A percentile compares a stretch with the other conserved stretches of the same genome.
Evolutionary conservation across 371 early-diverging fungal species (phyloP).

Genomic region (Mucor circinelloides): DNA sequence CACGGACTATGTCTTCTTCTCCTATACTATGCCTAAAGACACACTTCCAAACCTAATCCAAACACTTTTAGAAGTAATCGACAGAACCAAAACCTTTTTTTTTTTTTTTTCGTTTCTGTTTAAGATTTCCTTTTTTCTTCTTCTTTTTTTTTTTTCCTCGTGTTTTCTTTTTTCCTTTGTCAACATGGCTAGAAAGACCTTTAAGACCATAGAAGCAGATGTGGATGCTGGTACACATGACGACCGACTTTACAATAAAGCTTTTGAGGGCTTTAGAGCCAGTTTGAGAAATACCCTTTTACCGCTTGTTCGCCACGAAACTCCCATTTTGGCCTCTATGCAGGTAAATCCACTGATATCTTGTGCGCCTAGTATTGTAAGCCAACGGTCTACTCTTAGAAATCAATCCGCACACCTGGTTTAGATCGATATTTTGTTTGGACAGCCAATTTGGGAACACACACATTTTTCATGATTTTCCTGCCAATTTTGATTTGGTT

Average conservation of each 20-base stretch:
- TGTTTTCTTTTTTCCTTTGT: neutral
- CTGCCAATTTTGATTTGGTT: slow-evolving; percentile 77
- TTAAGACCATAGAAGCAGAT: slow-evolving; percentile 40
- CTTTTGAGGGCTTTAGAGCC: slow-evolving; percentile 49
- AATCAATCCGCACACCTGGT: slow-evolving; percentile 44
- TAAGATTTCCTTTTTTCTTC: neutral
- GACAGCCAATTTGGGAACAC: slow-evolving; percentile 73
- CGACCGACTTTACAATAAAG: slow-evolving; percentile 49
- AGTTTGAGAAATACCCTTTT: slow-evolving; percentile 51
- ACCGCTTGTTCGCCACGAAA: slow-evolving; percentile 58
- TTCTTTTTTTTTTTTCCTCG: neutral
- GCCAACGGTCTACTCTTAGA: slow-evolving; percentile 18
- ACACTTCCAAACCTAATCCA: neutral
- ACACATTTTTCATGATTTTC: slow-evolving; percentile 73
- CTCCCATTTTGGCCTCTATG: slow-evolving; percentile 56
- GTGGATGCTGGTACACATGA: slow-evolving; percentile 54
- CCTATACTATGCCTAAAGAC: neutral
- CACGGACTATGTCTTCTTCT: neutral
- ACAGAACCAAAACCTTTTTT: neutral
- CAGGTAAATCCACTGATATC: slow-evolving; percentile 42
- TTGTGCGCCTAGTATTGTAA: neutral
- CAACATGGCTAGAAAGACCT: slow-evolving; percentile 40
- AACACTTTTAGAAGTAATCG: neutral
- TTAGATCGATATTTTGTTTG: slow-evolving; percentile 63
- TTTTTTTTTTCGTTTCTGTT: neutral